Conservation (phyloP, 1,139 yeast species). For the Trichomonascaceae sp. region DNA sequence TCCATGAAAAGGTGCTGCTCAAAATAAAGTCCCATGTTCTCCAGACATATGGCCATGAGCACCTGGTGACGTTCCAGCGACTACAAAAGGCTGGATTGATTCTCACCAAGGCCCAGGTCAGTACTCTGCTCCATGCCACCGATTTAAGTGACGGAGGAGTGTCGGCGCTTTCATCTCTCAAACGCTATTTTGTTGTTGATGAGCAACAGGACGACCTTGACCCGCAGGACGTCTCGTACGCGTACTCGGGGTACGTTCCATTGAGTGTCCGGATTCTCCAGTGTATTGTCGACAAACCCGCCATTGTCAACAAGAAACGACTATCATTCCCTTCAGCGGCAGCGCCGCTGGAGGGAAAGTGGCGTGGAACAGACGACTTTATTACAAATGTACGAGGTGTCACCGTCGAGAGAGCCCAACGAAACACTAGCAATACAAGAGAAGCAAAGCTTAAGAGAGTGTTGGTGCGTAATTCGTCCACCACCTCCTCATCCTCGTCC, state of each 20-base stretch:
- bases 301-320: conserved; percentile 14
- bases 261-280: conserved; percentile 31
- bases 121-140: no score
- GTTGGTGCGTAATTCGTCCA: conserved; percentile 19
- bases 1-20: conserved; percentile 46
- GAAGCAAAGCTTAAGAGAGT: conserved; percentile 27
- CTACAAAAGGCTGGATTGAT: conserved; percentile 31
- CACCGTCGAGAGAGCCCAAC: conserved; percentile 24
- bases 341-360: conserved; percentile 6
- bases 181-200: conserved; percentile 9
- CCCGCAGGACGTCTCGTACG: conserved; percentile 24
- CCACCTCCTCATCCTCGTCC: no score
- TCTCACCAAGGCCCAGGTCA: conserved; percentile 16
- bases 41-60: conserved; percentile 47
- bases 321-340: conserved; percentile 2
- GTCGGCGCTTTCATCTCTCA: conserved; percentile 4
- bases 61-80: conserved; percentile 28
- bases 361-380: conserved; percentile 26
- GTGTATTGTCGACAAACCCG: conserved; percentile 23
- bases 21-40: conserved; percentile 36
- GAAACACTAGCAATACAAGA: conserved; percentile 17
- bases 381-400: conserved; percentile 25
- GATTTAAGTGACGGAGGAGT: neutral
- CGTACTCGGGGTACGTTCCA: conserved; percentile 37
- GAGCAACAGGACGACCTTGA: conserved; percentile 17